Evolutionary conservation across 306 rosid species (phyloP).

Genomic region (Nissolia schottii): DNA sequence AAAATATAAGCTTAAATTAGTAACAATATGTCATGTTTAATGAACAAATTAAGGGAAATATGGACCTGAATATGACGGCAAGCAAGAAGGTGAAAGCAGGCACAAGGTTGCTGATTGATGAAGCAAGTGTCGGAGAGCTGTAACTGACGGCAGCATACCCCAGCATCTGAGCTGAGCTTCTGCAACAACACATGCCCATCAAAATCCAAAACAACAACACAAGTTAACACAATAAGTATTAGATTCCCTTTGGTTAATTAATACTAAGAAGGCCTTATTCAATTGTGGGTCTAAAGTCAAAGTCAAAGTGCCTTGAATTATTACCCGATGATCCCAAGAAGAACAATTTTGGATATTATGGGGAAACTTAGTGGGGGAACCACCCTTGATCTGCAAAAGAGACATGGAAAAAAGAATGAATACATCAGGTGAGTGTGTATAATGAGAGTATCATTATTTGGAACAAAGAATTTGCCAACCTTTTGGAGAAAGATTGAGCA

Average conservation of each 20-base stretch:
- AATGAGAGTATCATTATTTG: background rate
- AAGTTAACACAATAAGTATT: background rate
- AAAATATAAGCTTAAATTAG: background rate
- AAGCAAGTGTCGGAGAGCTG: constrained; percentile 91
- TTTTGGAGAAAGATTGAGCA: constrained; percentile 47
- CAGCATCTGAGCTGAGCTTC: constrained; percentile 69
- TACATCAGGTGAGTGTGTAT: too few species aligned
- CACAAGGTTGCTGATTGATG: constrained; percentile 78
- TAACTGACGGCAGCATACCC: constrained; percentile 64
- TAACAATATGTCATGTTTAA: background rate
- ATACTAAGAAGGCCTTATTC: background rate
- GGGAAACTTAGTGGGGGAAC: constrained; percentile 70
- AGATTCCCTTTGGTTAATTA: background rate
- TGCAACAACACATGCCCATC: constrained; percentile 20
- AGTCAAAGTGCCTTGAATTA: background rate
- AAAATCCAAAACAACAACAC: background rate
- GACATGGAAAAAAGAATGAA: constrained; percentile 13
- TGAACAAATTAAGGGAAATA: background rate
- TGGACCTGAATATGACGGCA: constrained; percentile 77
- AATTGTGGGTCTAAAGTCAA: background rate
- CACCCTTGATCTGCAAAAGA: constrained; percentile 51
- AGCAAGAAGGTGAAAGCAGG: constrained; percentile 90
- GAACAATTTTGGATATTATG: constrained; percentile 49
- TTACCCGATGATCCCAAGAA: constrained; percentile 86
- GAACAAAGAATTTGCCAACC: constrained; percentile 19